Evolutionary conservation across 179 eudicot species (phyloP).

Genomic region (Heliamphora pulchella): DNA sequence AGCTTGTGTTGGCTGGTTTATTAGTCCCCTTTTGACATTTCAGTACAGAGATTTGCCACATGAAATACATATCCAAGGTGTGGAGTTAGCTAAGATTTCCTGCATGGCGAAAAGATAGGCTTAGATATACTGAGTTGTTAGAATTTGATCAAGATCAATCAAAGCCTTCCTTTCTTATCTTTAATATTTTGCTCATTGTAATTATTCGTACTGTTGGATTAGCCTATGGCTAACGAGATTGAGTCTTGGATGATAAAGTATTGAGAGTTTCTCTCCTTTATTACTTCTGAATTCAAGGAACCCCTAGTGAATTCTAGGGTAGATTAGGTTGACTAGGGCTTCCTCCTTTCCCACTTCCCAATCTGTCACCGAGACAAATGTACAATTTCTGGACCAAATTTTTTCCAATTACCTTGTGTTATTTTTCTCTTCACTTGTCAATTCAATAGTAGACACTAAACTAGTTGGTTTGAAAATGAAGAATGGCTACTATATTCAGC

Average conservation of each 20-base stretch:
- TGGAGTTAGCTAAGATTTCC: not conserved
- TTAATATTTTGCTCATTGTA: not conserved
- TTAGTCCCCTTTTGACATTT: not conserved
- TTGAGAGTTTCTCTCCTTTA: not conserved
- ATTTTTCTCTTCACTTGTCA: not conserved
- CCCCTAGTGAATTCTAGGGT: not conserved
- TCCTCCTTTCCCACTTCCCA: not conserved
- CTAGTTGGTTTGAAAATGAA: not conserved
- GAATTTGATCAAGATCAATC: no score
- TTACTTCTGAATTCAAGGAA: not conserved
- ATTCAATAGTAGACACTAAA: not conserved
- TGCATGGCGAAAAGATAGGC: not conserved
- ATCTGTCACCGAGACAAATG: not conserved
- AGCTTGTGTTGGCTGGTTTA: not conserved
- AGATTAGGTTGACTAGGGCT: not conserved
- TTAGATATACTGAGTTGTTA: not conserved
- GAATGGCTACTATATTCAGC: not conserved
- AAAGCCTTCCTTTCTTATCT: not conserved
- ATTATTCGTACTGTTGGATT: not conserved
- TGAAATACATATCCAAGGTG: not conserved
- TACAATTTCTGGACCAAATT: not conserved
- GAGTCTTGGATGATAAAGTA: not conserved
- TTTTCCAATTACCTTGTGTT: not conserved
- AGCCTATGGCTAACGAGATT: not conserved
- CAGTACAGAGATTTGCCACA: not conserved